These are phyloP conservation scores for Coemansia sp. DNA, from an alignment of 192 early-diverging fungal genomes.

Conservation along the genomic window DNA sequence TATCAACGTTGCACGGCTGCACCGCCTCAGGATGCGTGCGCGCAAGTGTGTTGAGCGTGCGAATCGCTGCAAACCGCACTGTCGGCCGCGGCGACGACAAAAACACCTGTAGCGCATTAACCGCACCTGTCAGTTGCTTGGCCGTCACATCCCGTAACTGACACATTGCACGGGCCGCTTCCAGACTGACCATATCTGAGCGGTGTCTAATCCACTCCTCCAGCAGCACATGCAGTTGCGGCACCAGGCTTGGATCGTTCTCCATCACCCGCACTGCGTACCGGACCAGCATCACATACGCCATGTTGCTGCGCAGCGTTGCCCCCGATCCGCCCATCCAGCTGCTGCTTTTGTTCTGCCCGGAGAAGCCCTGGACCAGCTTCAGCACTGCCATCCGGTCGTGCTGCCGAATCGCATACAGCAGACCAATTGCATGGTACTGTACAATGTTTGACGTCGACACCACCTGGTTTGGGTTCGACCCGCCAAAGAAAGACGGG, in stretches of 20 bases:
- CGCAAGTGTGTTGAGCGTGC: constrained; percentile 92
- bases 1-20: constrained; percentile 94
- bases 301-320: constrained; percentile 75
- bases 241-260: constrained; percentile 60
- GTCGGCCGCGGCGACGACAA: constrained; percentile 89
- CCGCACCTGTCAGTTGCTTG: constrained; percentile 90
- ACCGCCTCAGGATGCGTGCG: constrained; percentile 88
- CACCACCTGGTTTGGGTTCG: constrained; percentile 32
- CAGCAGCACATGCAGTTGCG: constrained; percentile 72
- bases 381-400: constrained; percentile 99
- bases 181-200: constrained; percentile 97
- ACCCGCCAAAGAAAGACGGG: constrained; percentile 48
- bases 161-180: constrained; percentile 96
- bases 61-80: constrained; percentile 93
- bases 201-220: constrained; percentile 91
- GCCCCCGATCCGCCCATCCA: constrained; percentile 57
- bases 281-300: constrained; percentile 89
- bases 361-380: constrained; percentile 84
- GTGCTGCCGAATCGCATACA: constrained; percentile 94
- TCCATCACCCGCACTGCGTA: constrained; percentile 89
- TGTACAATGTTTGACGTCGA: constrained; percentile 85
- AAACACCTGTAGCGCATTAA: constrained; percentile 89
- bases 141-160: constrained; percentile 76
- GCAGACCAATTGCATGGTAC: constrained; percentile 95
- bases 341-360: constrained; percentile 48